phyloP scores from a whole-genome alignment of 441 rosid genomes.

The Theobroma grandiflorum region DNA sequence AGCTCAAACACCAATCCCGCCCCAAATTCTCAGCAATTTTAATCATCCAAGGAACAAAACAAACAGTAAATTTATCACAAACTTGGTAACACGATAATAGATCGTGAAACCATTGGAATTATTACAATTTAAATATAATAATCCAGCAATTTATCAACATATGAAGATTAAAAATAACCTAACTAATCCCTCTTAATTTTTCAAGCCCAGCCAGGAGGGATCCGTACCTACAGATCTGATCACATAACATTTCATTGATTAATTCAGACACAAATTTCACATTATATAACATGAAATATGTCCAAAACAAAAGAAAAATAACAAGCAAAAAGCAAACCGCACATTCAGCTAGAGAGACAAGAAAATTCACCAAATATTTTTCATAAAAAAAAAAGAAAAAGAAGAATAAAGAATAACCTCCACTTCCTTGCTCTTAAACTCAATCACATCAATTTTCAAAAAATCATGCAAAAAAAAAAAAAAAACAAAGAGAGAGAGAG shows the following conservation, averaged over 20 bases:
- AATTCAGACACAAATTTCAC: background rate
- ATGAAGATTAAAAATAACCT: background rate
- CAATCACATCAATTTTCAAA: background rate
- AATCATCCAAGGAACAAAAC: background rate
- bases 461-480: background rate
- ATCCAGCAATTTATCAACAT: background rate
- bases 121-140: background rate
- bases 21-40: conserved; percentile 4
- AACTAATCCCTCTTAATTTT: background rate
- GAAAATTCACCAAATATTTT: too few species aligned
- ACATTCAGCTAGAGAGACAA: background rate
- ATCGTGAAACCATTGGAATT: background rate
- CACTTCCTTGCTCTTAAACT: background rate
- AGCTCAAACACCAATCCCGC: background rate
- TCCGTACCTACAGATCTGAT: background rate
- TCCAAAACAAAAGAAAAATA: background rate
- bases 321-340: background rate
- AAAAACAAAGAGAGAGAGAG: too few species aligned
- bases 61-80: background rate
- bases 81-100: background rate
- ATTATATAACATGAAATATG: background rate
- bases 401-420: too few species aligned
- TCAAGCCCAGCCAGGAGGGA: background rate
- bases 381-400: too few species aligned
- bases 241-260: background rate